Base-by-base conservation (phyloP, 1,284 basidiomycete genomes). In the Clitocybe nebularis region DNA sequence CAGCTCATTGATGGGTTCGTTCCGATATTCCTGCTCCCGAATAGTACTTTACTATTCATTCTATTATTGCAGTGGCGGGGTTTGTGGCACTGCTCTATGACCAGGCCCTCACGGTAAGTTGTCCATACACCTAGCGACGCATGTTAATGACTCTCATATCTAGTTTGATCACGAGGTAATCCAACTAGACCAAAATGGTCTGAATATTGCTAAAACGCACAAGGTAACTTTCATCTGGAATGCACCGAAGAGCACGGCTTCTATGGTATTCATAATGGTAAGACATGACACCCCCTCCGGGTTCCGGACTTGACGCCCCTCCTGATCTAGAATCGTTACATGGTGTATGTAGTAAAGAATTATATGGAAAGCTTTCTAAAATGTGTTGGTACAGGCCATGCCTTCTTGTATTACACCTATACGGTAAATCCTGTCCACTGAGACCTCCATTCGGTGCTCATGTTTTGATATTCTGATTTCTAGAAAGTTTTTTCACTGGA, bases 151-250 rank as follows among this genome's bases (percentile, higher is more conserved):
- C n/a, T n/a, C n/a, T 26, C 28, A 14, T 29, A 2, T 16, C 13
- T 17, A 3, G 13, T 17, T 32, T 32, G 10, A 4, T 16, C 13
- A 32, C 13, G 14, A n/a, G n/a, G n/a, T 32, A 4, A 4, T 32
- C 11, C 13, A 32, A 17, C 13, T 32, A 2, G 29, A 17, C 13
- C 10, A 32, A 16, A 17, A 32, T n/a, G 11, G 29, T 32, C 13
- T 16, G 29, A 3, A 17, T 16, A 14, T 17, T 32, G 14, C 14
- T 32, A 7, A 28, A 11, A n/a, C 21, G 2, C 13, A 36, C 24
- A 41, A 48, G 47, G 14, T 48, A 1, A 38, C 42, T 17, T 45
- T 45, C 17, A 40, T 48, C n/a, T 48, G 47, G 47, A 40, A 14
- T 10, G 44, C 39, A 36, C 44, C 30, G 9, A 43, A 30, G 24